Evolutionary conservation across 768 basidiomycete species (phyloP).

Genomic region (Leucocoprinus leucothites): DNA sequence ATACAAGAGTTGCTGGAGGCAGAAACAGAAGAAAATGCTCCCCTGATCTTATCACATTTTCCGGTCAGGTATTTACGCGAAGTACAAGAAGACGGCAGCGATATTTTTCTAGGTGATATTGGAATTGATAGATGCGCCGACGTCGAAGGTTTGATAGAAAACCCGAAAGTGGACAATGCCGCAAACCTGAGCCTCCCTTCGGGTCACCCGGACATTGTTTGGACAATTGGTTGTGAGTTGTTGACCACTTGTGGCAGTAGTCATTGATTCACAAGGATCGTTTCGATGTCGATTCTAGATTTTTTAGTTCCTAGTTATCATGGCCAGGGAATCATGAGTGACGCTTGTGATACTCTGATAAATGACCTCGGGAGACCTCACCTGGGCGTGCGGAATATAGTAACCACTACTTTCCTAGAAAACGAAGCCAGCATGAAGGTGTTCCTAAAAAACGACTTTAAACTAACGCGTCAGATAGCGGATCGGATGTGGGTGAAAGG

Average conservation of each 20-base stretch:
- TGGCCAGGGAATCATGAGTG: conserved; percentile 55
- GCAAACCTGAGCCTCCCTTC: conserved; percentile 37
- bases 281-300: conserved; percentile 13
- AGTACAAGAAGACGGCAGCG: conserved; percentile 47
- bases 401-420: conserved; percentile 33
- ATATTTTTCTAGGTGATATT: conserved; percentile 48
- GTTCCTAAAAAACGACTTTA: conserved; percentile 23
- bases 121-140: conserved; percentile 28
- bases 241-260: not conserved
- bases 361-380: conserved; percentile 58
- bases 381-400: conserved; percentile 50
- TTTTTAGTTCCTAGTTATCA: conserved; percentile 24
- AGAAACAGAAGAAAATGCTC: conserved; percentile 6
- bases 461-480: conserved; percentile 15
- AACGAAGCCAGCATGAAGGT: too few species aligned
- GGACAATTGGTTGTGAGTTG: conserved; percentile 25
- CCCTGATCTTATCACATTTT: conserved; percentile 28
- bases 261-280: too few species aligned
- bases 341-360: conserved; percentile 49
- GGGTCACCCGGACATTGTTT: conserved; percentile 51
- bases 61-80: conserved; percentile 53
- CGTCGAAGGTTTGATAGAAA: conserved; percentile 24
- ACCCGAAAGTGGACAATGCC: conserved; percentile 27
- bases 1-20: conserved; percentile 26
- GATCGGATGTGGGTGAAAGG: conserved; percentile 20